phyloP scores from a whole-genome alignment of 495 filamentous ascomycete species.

The Hypoxylon lienhwacheense region DNA sequence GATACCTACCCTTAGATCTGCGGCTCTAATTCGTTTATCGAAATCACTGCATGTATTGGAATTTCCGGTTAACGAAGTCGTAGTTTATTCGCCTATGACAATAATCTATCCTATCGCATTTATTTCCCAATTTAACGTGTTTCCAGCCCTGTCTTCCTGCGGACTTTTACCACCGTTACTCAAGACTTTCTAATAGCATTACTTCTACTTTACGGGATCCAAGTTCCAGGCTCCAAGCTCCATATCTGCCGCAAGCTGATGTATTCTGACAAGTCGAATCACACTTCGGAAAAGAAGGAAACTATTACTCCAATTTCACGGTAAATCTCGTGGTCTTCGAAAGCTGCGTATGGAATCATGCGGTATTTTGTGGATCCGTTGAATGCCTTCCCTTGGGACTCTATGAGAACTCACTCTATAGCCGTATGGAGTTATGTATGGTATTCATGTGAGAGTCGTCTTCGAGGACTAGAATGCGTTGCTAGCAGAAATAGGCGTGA shows the following conservation, averaged over 20 bases:
- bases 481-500: too few species aligned
- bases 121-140: slow-evolving; percentile 8
- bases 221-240: slow-evolving; percentile 1
- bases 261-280: background rate
- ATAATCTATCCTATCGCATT: slow-evolving; percentile 7
- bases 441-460: too few species aligned
- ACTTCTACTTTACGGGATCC: slow-evolving; percentile 8
- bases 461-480: too few species aligned
- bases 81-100: slow-evolving; percentile 1
- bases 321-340: background rate
- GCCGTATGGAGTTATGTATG: background rate
- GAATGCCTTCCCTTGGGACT: background rate
- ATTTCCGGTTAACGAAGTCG: background rate
- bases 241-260: background rate
- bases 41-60: background rate
- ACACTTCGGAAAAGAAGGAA: background rate
- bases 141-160: background rate
- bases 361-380: slow-evolving; percentile 1
- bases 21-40: slow-evolving; percentile 13
- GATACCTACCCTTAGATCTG: background rate
- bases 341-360: background rate
- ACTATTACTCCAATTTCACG: background rate
- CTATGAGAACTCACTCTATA: background rate
- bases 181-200: background rate
- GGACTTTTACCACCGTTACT: background rate